phyloP scores from a whole-genome alignment of 2,329 filamentous ascomycete species.

The Exserohilum rostratum region DNA sequence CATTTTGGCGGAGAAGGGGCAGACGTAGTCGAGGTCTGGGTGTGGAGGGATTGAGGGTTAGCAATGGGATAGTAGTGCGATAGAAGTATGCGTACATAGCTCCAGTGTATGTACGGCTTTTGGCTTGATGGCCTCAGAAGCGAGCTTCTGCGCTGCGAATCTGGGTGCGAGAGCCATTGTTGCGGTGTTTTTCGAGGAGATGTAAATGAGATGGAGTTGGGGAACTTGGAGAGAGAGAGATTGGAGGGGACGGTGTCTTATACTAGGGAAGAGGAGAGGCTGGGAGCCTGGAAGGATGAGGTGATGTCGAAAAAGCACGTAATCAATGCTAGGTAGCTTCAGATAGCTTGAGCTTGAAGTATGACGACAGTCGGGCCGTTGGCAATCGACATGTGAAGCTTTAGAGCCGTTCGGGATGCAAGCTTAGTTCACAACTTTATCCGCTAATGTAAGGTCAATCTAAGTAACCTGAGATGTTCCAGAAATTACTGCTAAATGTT shows the following conservation, averaged over 20 bases:
- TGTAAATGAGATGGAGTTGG: no score
- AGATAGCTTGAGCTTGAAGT: slow-evolving; percentile 13
- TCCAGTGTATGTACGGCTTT: slow-evolving; percentile 60
- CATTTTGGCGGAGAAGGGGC: slow-evolving; percentile 75
- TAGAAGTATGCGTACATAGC: slow-evolving; percentile 57
- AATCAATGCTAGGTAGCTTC: slow-evolving; percentile 24
- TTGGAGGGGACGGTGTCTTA: no score
- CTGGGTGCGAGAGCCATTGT: slow-evolving; percentile 77
- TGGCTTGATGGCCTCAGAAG: slow-evolving; percentile 48
- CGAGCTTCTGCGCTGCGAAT: slow-evolving; percentile 75
- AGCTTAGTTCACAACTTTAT: not conserved
- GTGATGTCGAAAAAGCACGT: slow-evolving; percentile 20
- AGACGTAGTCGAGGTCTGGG: slow-evolving; percentile 86
- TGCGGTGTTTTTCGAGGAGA: no score
- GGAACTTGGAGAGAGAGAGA: not conserved
- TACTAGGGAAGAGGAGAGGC: not conserved
- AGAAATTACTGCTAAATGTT: not conserved
- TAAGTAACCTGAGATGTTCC: no score
- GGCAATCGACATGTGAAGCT: not conserved
- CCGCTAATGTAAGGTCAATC: no score
- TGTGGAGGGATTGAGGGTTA: not conserved
- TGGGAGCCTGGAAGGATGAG: not conserved
- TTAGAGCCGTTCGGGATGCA: not conserved
- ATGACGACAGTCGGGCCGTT: slow-evolving; percentile 31
- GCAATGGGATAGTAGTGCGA: not conserved